Evolutionary conservation across 129 eudicot species (phyloP).

Genomic region (Silybum marianum): DNA sequence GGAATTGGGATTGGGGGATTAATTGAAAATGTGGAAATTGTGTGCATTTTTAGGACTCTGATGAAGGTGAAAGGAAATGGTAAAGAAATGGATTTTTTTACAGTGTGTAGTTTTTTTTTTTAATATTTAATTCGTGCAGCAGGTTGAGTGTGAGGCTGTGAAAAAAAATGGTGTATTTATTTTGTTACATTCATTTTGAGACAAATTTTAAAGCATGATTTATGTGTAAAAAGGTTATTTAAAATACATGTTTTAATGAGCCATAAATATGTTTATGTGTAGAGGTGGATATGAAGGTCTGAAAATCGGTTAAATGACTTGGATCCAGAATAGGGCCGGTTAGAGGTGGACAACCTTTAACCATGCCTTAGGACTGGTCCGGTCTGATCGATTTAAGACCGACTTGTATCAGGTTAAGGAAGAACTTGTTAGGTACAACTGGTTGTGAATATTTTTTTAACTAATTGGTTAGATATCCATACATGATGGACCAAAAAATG

Average conservation of each 20-base stretch:
- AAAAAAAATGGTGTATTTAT: constrained; percentile 1
- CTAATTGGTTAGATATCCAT: too few relatives aligned
- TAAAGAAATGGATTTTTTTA: not conserved
- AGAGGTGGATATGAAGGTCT: too few relatives aligned
- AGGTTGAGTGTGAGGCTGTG: constrained; percentile 10
- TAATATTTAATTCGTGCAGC: not conserved
- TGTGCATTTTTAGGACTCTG: constrained; percentile 14
- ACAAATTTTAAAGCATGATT: not conserved
- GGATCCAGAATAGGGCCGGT: too few relatives aligned
- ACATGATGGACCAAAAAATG: too few relatives aligned
- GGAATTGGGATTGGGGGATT: not conserved
- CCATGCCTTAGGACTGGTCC: too few relatives aligned
- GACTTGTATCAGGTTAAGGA: too few relatives aligned
- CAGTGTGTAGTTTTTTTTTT: not conserved
- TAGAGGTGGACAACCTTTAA: too few relatives aligned
- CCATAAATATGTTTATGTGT: too few relatives aligned
- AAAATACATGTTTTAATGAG: not conserved
- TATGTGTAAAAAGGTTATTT: not conserved
- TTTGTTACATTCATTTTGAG: not conserved
- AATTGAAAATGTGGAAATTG: constrained; percentile 2
- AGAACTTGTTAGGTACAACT: too few relatives aligned
- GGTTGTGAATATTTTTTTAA: too few relatives aligned
- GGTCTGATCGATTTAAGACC: too few relatives aligned
- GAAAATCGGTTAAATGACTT: too few relatives aligned
- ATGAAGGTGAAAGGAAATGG: constrained; percentile 23